phyloP scores from a whole-genome alignment of 2,329 filamentous ascomycete genomes.

The Onygenales sp. region DNA sequence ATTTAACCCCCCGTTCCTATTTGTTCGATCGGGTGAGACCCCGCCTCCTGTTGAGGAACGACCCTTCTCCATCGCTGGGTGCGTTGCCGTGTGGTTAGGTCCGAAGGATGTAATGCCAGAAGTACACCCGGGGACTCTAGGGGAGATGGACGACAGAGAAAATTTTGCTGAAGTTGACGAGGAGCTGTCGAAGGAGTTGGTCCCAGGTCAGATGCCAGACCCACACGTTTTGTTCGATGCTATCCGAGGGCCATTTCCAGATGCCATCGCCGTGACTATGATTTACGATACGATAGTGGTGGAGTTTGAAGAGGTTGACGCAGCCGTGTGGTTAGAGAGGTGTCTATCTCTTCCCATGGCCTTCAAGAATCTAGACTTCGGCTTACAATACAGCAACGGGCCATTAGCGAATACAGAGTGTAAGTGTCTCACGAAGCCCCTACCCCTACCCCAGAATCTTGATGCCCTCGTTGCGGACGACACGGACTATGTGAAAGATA shows the following conservation, averaged over 20 bases:
- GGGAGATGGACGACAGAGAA: neutral
- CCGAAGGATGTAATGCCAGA: neutral
- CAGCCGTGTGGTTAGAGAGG: neutral
- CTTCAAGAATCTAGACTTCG: neutral
- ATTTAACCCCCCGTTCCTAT: neutral
- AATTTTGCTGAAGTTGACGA: neutral
- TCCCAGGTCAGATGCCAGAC: neutral
- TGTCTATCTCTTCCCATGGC: neutral
- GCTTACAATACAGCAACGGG: neutral
- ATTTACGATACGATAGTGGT: neutral
- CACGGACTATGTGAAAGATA: neutral
- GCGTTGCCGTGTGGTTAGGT: neutral
- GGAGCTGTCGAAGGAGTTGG: neutral
- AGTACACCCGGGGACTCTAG: neutral
- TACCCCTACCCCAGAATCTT: neutral
- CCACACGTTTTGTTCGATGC: neutral
- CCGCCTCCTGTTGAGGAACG: neutral
- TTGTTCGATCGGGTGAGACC: neutral
- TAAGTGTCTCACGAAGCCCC: neutral
- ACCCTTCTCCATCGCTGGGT: neutral
- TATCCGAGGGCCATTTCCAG: neutral
- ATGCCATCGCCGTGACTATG: neutral
- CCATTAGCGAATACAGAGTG: neutral
- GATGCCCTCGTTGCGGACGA: neutral
- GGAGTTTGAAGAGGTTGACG: neutral